Conservation (phyloP, 257 asterid genomes). For the Solanum virginianum region DNA sequence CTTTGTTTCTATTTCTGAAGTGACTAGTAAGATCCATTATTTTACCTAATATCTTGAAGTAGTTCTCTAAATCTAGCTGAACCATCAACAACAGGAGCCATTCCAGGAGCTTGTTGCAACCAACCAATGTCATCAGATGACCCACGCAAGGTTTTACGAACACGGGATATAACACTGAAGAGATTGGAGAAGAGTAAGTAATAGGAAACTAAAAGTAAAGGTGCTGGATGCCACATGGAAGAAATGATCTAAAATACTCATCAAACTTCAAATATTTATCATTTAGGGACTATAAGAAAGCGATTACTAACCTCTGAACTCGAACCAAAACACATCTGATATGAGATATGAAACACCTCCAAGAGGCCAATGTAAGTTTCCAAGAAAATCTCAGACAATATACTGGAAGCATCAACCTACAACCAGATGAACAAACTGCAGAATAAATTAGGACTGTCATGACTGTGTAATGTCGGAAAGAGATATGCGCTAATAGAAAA, state of each 20-base stretch:
- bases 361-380: constrained; percentile 41
- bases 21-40: background rate
- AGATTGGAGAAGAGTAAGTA: background rate
- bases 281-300: background rate
- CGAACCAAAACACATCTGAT: constrained; percentile 33
- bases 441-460: background rate
- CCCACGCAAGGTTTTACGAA: constrained; percentile 53
- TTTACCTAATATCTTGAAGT: constrained; percentile 60
- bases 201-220: background rate
- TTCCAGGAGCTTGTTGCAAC: constrained; percentile 61
- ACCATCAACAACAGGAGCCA: constrained; percentile 82
- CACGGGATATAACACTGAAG: constrained; percentile 42
- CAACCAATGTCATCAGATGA: constrained; percentile 94
- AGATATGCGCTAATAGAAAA: background rate
- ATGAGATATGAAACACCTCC: constrained; percentile 33
- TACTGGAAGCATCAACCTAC: constrained; percentile 68
- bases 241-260: background rate
- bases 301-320: constrained; percentile 34
- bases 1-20: background rate
- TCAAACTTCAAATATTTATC: background rate
- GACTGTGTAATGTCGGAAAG: background rate
- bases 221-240: background rate
- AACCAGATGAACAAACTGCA: constrained; percentile 7
- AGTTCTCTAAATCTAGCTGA: constrained; percentile 72
- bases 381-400: constrained; percentile 39